Conservation (phyloP, 805 yeast species). For the Metschnikowia kofuensis region DNA sequence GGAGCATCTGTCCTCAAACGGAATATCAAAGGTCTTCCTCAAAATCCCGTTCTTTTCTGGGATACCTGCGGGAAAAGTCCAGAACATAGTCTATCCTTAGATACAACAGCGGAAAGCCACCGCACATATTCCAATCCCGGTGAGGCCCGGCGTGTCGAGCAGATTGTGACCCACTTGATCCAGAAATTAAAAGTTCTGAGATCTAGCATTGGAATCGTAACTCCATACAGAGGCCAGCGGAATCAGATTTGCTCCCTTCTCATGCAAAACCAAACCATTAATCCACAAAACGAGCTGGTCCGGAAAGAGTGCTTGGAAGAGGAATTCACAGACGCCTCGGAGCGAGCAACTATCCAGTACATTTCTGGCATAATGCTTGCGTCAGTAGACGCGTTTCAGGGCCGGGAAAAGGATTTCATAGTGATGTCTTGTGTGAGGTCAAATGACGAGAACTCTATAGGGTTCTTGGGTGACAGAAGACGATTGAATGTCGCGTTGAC, state of each 20-base stretch:
- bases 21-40: constrained; percentile 22
- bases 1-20: constrained; percentile 57
- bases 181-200: constrained; percentile 49
- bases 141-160: constrained; percentile 47
- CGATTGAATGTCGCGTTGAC: constrained; percentile 86
- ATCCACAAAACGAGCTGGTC: constrained; percentile 48
- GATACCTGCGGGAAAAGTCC: not conserved
- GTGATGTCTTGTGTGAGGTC: constrained; percentile 56
- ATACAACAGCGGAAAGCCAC: constrained; percentile 28
- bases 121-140: constrained; percentile 50
- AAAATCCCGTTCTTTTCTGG: not conserved
- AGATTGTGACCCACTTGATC: constrained; percentile 48
- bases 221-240: constrained; percentile 72
- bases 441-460: constrained; percentile 67
- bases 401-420: constrained; percentile 51
- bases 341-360: constrained; percentile 44
- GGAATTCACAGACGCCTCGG: constrained; percentile 44
- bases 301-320: constrained; percentile 56
- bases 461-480: constrained; percentile 78
- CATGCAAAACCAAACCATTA: constrained; percentile 21
- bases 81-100: constrained; percentile 38
- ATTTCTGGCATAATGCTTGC: constrained; percentile 43
- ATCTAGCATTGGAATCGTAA: constrained; percentile 40
- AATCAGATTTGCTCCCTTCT: constrained; percentile 53
- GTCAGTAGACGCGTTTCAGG: constrained; percentile 4